Conservation (phyloP, 495 filamentous ascomycete genomes). For the Tetracladium setigerum region DNA sequence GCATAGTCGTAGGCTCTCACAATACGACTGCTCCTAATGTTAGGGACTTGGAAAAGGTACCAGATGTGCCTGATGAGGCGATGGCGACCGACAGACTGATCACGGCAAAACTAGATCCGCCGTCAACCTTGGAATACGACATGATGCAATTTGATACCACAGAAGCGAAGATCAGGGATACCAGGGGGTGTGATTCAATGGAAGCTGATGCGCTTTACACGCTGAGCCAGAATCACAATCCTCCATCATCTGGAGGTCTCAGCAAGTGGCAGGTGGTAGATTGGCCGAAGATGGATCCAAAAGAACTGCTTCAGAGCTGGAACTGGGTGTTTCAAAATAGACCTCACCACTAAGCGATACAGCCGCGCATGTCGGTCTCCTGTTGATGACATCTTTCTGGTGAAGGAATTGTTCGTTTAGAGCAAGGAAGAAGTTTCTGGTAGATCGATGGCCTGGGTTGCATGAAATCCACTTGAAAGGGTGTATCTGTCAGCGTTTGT, state of each 20-base stretch:
- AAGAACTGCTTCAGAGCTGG: neutral
- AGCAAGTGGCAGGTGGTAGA: neutral
- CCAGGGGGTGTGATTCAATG: conserved; percentile 1
- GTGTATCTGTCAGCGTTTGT: neutral
- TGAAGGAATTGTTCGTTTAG: no score
- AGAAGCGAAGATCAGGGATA: neutral
- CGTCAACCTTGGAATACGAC: neutral
- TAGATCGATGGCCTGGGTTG: no score
- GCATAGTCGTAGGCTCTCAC: neutral
- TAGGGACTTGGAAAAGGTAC: neutral
- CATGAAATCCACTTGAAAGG: no score
- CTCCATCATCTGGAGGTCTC: neutral
- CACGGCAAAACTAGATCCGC: neutral
- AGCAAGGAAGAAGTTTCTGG: no score
- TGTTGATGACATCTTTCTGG: no score
- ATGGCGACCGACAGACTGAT: neutral
- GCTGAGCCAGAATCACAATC: neutral
- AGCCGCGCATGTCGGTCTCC: neutral
- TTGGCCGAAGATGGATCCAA: neutral
- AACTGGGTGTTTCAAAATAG: conserved; percentile 6
- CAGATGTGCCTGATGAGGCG: neutral
- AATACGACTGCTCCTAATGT: neutral
- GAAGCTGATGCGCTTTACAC: conserved; percentile 2
- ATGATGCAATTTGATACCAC: conserved; percentile 3
- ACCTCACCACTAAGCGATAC: no score